Base-by-base conservation (phyloP, 225 moss, liverwort and hornwort species). In the Ulota crispa region DNA sequence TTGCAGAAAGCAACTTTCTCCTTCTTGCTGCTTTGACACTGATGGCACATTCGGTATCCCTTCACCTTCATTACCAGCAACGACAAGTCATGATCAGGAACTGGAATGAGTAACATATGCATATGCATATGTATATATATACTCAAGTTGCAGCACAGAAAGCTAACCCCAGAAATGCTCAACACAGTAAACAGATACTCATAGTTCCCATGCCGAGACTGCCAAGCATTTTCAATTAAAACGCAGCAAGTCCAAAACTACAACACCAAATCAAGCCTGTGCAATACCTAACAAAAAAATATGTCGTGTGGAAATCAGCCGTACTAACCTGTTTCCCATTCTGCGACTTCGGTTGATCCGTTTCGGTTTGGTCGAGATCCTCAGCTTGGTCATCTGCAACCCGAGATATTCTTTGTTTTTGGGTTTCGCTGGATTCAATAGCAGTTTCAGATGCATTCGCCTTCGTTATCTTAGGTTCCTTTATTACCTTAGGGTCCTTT, bases 1-100 rank as follows among this genome's bases (percentile, higher is more conserved):
- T 65, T 83, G 83, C 97, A 97, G 76, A 86, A 89, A 55, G 92
- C 89, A 55, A 95, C 89, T 21, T 83, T 70, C 13, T 81, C 89
- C 82, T 97, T 97, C 67, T 88, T 94, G 83, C 92, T 97, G 74
- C 95, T 89, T 74, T 97, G 94, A 68, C 95, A 97, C 83, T 97
- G 97, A 77, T 97, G 97, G 72, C 97, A 97, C 97, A 95, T 97
- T 76, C 95, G 91, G 55, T 74, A 13, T 72, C 81, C 26, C 78
- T 69, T 52, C 76, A 9, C 54, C 84, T 81, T 65, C 0, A 10
- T 43, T 37, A 42, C 55, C 71, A 54, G 45, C 43, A 75, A 66
- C 53, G 19, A 63, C 31, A 39, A 61, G 12, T 41, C 60, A 77
- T 68, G 21, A 73, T 69, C 61, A 80, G 71, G 80, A 69, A 80